Percentiles rank a stretch among this genome's conserved stretches.
phyloP scores from a whole-genome alignment of 768 basidiomycete species.

The Hypholoma sublateritium region DNA sequence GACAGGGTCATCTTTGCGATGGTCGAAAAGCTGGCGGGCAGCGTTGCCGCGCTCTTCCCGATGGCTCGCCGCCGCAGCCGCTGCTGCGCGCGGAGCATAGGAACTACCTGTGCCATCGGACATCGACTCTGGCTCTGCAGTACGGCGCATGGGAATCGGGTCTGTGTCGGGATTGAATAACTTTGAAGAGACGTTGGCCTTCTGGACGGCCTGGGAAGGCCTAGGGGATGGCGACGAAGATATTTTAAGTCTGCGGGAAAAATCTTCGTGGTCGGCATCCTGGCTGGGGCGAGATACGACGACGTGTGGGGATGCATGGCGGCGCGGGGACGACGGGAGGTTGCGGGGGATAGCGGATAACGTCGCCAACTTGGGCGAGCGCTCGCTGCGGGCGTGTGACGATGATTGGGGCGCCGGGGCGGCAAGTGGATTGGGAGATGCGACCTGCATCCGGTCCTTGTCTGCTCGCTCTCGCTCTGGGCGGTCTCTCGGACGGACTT shows the following conservation, averaged over 20 bases:
- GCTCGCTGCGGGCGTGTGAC: conserved; percentile 22
- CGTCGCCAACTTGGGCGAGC: conserved; percentile 27
- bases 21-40: conserved; percentile 79
- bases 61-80: conserved; percentile 15
- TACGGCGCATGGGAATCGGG: conserved; percentile 58
- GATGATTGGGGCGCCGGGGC: conserved; percentile 3
- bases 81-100: conserved; percentile 35
- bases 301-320: conserved; percentile 33
- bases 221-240: conserved; percentile 47
- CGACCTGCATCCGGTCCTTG: conserved; percentile 28
- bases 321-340: conserved; percentile 32
- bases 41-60: conserved; percentile 31
- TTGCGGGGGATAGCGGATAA: conserved; percentile 25
- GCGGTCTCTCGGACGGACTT: conserved; percentile 45
- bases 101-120: conserved; percentile 61
- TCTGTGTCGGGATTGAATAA: conserved; percentile 77
- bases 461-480: conserved; percentile 54
- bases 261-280: conserved; percentile 71
- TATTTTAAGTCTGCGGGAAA: conserved; percentile 69
- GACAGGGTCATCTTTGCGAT: conserved; percentile 87
- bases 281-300: conserved; percentile 32
- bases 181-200: conserved; percentile 39
- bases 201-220: conserved; percentile 28
- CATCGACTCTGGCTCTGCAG: conserved; percentile 63
- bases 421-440: conserved; percentile 17